These are phyloP conservation scores for Skeletonema menzelii DNA, from an alignment of 108 stramenopile species.

Conservation along the genomic window DNA sequence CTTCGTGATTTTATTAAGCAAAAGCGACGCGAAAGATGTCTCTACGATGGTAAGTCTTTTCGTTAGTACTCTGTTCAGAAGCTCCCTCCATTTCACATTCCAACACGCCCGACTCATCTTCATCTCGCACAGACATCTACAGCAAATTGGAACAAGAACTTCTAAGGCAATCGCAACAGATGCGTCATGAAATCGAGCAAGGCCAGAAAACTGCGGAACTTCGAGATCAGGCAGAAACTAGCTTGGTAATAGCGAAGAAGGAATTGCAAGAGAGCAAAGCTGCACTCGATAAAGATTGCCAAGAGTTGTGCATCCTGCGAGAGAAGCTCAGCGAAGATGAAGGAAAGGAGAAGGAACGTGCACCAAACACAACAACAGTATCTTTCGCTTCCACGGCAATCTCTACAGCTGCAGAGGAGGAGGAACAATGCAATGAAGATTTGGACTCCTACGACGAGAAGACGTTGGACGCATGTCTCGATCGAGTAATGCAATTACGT, in stretches of 20 bases:
- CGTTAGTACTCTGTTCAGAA: too few relatives aligned
- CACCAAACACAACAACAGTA: neutral
- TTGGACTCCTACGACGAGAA: conserved; percentile 8
- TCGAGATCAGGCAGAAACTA: neutral
- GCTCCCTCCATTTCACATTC: too few relatives aligned
- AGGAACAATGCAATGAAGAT: neutral
- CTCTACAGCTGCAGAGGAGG: neutral
- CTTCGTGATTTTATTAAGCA: conserved; percentile 17
- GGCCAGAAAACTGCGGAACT: conserved; percentile 3
- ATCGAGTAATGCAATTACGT: neutral
- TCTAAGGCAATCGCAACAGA: neutral
- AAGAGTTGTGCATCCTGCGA: neutral
- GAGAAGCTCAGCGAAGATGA: conserved; percentile 6
- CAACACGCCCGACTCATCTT: too few relatives aligned
- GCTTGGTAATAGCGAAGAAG: neutral
- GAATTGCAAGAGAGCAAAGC: neutral
- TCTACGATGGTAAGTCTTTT: too few relatives aligned
- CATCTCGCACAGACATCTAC: too few relatives aligned
- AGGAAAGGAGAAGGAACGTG: neutral
- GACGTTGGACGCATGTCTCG: conserved; percentile 8
- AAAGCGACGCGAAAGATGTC: conserved; percentile 10
- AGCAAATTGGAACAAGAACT: conserved; percentile 7
- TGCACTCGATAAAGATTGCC: neutral
- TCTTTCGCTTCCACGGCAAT: neutral
- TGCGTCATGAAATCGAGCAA: neutral